A percentile compares a stretch with the other conserved stretches of the same genome.
These are phyloP conservation scores for Yarrowia divulgata DNA, from an alignment of 805 yeast genomes.

Conservation along the genomic window DNA sequence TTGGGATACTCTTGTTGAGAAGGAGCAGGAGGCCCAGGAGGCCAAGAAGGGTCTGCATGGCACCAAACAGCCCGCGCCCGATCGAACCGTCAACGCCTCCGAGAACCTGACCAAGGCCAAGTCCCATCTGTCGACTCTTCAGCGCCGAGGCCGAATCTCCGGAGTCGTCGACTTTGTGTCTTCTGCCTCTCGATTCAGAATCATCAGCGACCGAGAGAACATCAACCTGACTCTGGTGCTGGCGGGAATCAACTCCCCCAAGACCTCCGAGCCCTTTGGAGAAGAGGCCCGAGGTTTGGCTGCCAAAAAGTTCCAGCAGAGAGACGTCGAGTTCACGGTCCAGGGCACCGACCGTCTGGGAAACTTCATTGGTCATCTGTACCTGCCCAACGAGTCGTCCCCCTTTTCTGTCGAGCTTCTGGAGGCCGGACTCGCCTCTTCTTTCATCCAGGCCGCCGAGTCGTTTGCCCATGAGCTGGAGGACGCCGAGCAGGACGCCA, in stretches of 20 bases:
- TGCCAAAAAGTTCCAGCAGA: constrained; percentile 65
- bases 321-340: constrained; percentile 74
- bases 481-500: constrained; percentile 70
- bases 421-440: constrained; percentile 44
- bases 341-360: constrained; percentile 78
- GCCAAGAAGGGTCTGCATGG: constrained; percentile 68
- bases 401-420: constrained; percentile 53
- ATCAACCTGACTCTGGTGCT: constrained; percentile 71
- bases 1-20: constrained; percentile 79
- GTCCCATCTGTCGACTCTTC: constrained; percentile 73
- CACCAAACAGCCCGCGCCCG: constrained; percentile 62
- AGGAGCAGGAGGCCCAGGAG: constrained; percentile 66
- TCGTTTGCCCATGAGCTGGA: constrained; percentile 62
- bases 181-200: constrained; percentile 70
- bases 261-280: constrained; percentile 50
- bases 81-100: constrained; percentile 78
- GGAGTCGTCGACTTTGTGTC: constrained; percentile 78
- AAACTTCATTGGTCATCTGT: constrained; percentile 78
- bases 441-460: constrained; percentile 43
- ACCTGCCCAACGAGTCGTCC: constrained; percentile 54
- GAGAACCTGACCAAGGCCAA: constrained; percentile 75
- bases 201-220: constrained; percentile 75
- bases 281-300: constrained; percentile 63
- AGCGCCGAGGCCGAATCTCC: constrained; percentile 66
- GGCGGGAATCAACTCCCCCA: constrained; percentile 69